These are phyloP conservation scores for Lepidium aucheri DNA, from an alignment of 345 rosid species.

Conservation along the genomic window DNA sequence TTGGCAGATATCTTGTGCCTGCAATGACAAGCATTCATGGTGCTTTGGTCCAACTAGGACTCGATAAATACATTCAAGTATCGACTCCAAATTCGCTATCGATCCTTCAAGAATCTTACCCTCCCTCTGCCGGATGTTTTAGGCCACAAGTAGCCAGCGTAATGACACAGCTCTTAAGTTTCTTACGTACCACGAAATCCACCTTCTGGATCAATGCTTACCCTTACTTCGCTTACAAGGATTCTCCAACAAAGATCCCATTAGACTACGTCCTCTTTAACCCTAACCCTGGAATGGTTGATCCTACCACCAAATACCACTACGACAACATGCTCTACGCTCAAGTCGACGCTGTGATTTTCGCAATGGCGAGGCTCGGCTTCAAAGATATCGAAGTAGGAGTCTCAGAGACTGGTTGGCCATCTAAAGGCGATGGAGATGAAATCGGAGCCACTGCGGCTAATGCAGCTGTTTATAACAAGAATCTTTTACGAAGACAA, in stretches of 20 bases:
- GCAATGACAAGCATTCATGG: conserved; percentile 65
- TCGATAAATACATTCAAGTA: conserved; percentile 60
- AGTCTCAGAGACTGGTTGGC: conserved; percentile 97
- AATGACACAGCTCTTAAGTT: conserved; percentile 56
- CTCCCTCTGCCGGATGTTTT: conserved; percentile 86
- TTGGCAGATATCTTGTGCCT: conserved; percentile 47
- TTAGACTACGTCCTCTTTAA: conserved; percentile 78
- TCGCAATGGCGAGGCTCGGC: conserved; percentile 69
- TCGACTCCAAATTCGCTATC: conserved; percentile 73
- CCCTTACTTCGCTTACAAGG: conserved; percentile 94
- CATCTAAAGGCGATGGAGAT: conserved; percentile 70
- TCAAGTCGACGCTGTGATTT: conserved; percentile 73
- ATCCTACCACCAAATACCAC: conserved; percentile 58
- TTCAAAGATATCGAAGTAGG: conserved; percentile 57
- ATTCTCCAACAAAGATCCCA: conserved; percentile 43
- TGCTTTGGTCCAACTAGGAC: conserved; percentile 65
- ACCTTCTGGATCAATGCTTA: conserved; percentile 98
- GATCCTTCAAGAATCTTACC: conserved; percentile 64
- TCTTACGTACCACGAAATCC: conserved; percentile 43
- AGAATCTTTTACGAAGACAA: conserved; percentile 64
- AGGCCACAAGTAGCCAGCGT: conserved; percentile 40
- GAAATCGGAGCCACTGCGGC: conserved; percentile 63
- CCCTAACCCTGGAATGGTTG: conserved; percentile 80
- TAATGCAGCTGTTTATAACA: conserved; percentile 71
- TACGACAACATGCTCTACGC: conserved; percentile 97